These are phyloP conservation scores for Filosporella fistucella DNA, from an alignment of 495 filamentous ascomycete genomes.

Conservation along the genomic window DNA sequence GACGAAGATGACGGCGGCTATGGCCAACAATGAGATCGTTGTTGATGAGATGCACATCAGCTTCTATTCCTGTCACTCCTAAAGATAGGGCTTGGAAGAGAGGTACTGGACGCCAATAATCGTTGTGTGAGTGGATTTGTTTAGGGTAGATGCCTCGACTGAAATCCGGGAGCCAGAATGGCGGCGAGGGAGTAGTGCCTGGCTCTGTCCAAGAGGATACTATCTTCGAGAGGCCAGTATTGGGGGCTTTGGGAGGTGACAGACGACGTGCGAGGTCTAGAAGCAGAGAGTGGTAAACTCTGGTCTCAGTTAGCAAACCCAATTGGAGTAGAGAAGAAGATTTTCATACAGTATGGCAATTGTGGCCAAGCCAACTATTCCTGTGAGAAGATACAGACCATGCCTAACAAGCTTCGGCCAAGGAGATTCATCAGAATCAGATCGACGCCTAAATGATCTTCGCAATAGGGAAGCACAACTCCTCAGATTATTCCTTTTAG, in stretches of 20 bases:
- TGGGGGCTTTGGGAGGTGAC: conserved; percentile 1
- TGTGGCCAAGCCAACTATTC: neutral
- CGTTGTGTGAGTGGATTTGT: conserved; percentile 25
- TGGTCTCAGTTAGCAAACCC: neutral
- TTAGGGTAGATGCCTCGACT: conserved; percentile 16
- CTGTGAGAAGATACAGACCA: conserved; percentile 1
- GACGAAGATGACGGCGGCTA: conserved; percentile 41
- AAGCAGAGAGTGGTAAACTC: conserved; percentile 14
- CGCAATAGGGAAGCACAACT: conserved; percentile 1
- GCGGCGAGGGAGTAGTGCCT: conserved; percentile 4
- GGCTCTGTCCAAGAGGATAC: conserved; percentile 13
- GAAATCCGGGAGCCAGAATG: conserved; percentile 18
- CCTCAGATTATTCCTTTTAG: neutral
- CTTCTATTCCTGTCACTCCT: conserved; percentile 62
- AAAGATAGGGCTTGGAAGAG: conserved; percentile 45
- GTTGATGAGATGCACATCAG: conserved; percentile 56
- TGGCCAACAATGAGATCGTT: conserved; percentile 57
- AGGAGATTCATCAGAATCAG: conserved; percentile 4
- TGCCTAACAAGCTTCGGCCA: conserved; percentile 8
- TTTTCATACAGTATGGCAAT: conserved; percentile 7
- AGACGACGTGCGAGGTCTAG: conserved; percentile 4
- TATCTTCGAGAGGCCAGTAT: conserved; percentile 10
- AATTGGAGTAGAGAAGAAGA: neutral
- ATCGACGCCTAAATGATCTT: neutral
- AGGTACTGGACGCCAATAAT: conserved; percentile 29